These are phyloP conservation scores for Solanum pennellii DNA, from an alignment of 257 asterid species.

Conservation along the genomic window DNA sequence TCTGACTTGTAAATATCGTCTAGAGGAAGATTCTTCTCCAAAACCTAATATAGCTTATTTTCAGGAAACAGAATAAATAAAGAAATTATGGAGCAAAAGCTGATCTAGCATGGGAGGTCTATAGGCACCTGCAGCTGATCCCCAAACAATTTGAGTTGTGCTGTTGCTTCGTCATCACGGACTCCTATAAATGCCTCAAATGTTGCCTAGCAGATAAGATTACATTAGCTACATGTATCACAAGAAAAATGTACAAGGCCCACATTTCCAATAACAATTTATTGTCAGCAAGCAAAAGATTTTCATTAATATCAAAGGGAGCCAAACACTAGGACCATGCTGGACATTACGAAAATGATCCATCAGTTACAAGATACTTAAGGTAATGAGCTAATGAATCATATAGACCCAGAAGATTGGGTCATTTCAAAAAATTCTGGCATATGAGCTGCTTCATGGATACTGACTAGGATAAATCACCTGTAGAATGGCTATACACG, in stretches of 20 bases:
- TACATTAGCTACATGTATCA: neutral
- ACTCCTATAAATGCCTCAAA: conserved; percentile 90
- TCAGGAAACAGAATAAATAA: neutral
- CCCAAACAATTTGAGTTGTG: conserved; percentile 78
- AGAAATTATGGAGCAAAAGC: neutral
- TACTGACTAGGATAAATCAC: neutral
- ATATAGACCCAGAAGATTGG: neutral
- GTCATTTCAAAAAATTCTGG: neutral
- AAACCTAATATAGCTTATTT: conserved; percentile 34
- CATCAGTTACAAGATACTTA: neutral
- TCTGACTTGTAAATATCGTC: conserved; percentile 68
- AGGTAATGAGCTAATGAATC: neutral
- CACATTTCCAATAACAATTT: neutral
- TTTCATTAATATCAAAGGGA: neutral
- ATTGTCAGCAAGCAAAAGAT: neutral
- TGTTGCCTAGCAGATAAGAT: conserved; percentile 47
- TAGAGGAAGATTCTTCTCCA: conserved; percentile 93
- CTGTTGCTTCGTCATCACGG: conserved; percentile 86
- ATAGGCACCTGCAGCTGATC: conserved; percentile 70
- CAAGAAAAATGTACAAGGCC: neutral
- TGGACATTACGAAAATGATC: neutral
- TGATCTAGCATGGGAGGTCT: conserved; percentile 1
- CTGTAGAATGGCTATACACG: neutral
- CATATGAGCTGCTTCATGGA: neutral
- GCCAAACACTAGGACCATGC: neutral